A percentile compares a stretch with the other conserved stretches of the same genome.
Conservation (phyloP, 2,329 filamentous ascomycete species). For the Fusarium graminum region DNA sequence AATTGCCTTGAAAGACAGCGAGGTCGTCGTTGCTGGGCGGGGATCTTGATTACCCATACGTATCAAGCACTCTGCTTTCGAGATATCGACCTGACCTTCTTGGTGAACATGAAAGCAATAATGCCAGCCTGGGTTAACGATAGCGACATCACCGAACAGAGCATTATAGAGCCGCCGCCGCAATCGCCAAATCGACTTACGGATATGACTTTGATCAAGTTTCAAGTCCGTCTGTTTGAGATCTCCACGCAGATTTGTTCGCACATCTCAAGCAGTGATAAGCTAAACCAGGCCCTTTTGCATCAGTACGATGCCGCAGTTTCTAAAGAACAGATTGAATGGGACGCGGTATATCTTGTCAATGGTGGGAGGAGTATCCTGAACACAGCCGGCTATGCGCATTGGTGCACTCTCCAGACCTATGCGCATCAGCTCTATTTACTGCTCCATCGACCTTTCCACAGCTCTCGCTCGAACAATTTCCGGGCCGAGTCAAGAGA, state of each 20-base stretch:
- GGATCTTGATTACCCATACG: slow-evolving; percentile 5
- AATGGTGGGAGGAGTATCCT: slow-evolving; percentile 4
- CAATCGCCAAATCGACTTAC: not conserved
- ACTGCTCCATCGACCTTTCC: slow-evolving; percentile 12
- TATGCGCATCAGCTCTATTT: slow-evolving; percentile 26
- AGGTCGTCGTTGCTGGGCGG: slow-evolving; percentile 2
- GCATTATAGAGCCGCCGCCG: accelerated
- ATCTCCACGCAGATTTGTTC: slow-evolving; percentile 5
- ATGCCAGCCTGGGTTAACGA: slow-evolving; percentile 23
- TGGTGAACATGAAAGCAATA: slow-evolving; percentile 18
- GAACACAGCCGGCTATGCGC: slow-evolving; percentile 5
- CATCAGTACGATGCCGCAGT: slow-evolving; percentile 4
- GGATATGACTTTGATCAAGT: slow-evolving; percentile 3
- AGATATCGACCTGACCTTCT: slow-evolving; percentile 14
- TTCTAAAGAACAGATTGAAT: not conserved
- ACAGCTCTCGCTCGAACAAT: not conserved
- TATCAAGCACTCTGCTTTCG: slow-evolving; percentile 19
- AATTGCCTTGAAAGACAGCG: slow-evolving; percentile 11
- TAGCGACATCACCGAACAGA: not conserved
- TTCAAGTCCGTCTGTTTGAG: slow-evolving; percentile 6
- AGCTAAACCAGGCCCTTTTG: not conserved
- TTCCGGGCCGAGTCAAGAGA: slow-evolving; percentile 18
- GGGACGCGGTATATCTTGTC: slow-evolving; percentile 2
- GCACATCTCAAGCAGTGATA: not conserved
- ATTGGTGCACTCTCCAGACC: slow-evolving; percentile 23